Percentiles rank a stretch among this genome's conserved stretches.
Evolutionary conservation across 192 early-diverging fungal genomes (phyloP).

Genomic region (Gonapodya prolifera): DNA sequence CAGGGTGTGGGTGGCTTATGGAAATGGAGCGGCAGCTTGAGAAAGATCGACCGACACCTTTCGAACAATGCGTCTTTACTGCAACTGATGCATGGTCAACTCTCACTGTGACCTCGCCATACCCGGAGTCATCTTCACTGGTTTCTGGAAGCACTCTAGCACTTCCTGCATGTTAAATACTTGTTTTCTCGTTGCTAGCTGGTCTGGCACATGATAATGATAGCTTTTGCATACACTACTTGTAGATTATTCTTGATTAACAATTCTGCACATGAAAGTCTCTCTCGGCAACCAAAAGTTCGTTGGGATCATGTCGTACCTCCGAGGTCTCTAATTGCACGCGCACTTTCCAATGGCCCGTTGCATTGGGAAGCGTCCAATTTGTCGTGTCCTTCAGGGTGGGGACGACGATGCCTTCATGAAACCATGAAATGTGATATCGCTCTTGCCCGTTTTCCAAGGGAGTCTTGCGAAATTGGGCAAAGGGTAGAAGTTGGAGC

Average conservation of each 20-base stretch:
- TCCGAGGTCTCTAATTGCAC: slow-evolving; percentile 25
- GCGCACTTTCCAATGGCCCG: slow-evolving; percentile 31
- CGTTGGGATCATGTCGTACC: slow-evolving; percentile 29
- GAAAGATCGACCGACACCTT: too few relatives aligned
- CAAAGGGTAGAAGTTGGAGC: slow-evolving; percentile 22
- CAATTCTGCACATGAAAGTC: too few relatives aligned
- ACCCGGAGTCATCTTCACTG: too few relatives aligned
- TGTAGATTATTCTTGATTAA: too few relatives aligned
- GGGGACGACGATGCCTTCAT: slow-evolving; percentile 12
- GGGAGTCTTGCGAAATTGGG: slow-evolving; percentile 28
- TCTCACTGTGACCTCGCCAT: too few relatives aligned
- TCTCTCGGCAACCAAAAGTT: slow-evolving; percentile 21
- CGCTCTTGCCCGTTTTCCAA: slow-evolving; percentile 15
- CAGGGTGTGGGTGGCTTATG: neutral
- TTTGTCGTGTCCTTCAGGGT: neutral
- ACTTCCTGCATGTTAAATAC: too few relatives aligned
- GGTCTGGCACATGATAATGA: too few relatives aligned
- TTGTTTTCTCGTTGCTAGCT: too few relatives aligned
- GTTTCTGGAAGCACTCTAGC: too few relatives aligned
- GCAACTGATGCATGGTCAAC: too few relatives aligned
- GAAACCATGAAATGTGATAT: slow-evolving; percentile 23
- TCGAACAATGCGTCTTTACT: too few relatives aligned
- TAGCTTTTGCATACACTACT: too few relatives aligned
- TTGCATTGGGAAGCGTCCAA: slow-evolving; percentile 7
- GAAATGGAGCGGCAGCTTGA: neutral